Percentiles rank a stretch among this genome's conserved stretches.
These are phyloP conservation scores for Oryza punctata DNA, from an alignment of 176 grass and related monocot species.

Conservation along the genomic window DNA sequence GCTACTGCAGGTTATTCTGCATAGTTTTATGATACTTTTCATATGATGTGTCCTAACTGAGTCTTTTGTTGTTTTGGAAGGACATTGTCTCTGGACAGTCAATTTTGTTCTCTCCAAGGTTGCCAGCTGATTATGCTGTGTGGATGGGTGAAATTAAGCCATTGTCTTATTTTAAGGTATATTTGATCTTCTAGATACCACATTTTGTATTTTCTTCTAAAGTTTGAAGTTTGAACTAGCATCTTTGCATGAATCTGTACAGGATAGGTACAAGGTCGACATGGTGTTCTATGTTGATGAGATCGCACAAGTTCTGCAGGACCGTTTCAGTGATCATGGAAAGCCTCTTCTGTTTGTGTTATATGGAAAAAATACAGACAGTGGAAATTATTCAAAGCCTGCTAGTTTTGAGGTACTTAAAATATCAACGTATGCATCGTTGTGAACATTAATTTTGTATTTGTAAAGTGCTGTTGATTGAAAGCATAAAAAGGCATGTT, in stretches of 20 bases:
- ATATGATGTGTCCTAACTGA: neutral
- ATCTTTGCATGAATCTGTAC: slow-evolving; percentile 15
- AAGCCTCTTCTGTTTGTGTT: slow-evolving; percentile 85
- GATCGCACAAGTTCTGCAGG: slow-evolving; percentile 62
- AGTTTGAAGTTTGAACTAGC: slow-evolving; percentile 19
- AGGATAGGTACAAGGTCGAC: slow-evolving; percentile 87
- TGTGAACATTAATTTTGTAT: slow-evolving; percentile 2
- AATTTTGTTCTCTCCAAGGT: slow-evolving; percentile 81
- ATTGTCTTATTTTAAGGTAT: slow-evolving; percentile 65
- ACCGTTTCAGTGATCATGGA: slow-evolving; percentile 44
- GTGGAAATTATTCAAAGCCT: slow-evolving; percentile 89
- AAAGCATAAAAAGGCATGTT: neutral
- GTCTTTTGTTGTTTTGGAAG: slow-evolving; percentile 49
- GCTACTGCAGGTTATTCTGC: neutral
- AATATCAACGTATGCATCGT: neutral
- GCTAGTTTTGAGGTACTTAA: slow-evolving; percentile 78
- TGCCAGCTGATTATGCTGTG: slow-evolving; percentile 92
- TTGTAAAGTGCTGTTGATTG: slow-evolving; percentile 4
- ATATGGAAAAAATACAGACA: slow-evolving; percentile 80
- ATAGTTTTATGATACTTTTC: neutral
- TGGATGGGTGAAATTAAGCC: slow-evolving; percentile 97
- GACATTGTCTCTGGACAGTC: slow-evolving; percentile 83
- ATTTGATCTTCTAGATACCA: neutral
- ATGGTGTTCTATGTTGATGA: slow-evolving; percentile 88
- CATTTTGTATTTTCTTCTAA: neutral